A percentile compares a stretch with the other conserved stretches of the same genome.
phyloP scores from a whole-genome alignment of 805 yeast species.

The Saccharomycopsis lassenensis region DNA sequence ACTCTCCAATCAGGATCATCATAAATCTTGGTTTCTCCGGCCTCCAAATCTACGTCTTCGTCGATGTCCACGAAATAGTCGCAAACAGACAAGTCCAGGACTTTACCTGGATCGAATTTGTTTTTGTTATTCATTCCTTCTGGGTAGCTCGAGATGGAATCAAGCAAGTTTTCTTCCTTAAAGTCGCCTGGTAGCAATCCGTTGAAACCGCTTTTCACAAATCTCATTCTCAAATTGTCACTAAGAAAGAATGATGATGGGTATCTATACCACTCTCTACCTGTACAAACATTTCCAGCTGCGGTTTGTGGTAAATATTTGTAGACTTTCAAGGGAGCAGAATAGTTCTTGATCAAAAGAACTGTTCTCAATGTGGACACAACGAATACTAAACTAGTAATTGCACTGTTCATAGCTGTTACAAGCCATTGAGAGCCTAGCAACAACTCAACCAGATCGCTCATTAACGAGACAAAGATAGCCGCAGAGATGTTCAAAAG shows the following conservation, averaged over 20 bases:
- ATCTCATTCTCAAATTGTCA: slow-evolving; percentile 48
- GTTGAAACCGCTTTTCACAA: slow-evolving; percentile 67
- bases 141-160: slow-evolving; percentile 41
- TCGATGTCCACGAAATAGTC: slow-evolving; percentile 61
- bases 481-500: slow-evolving; percentile 56
- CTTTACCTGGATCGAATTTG: slow-evolving; percentile 47
- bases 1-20: slow-evolving; percentile 34
- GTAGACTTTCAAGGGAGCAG: slow-evolving; percentile 60
- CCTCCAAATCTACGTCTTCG: slow-evolving; percentile 33
- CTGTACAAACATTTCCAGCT: slow-evolving; percentile 61
- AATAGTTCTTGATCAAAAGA: slow-evolving; percentile 55
- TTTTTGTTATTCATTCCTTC: slow-evolving; percentile 67
- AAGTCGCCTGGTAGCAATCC: slow-evolving; percentile 89
- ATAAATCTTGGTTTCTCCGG: slow-evolving; percentile 28
- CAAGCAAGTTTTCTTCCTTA: slow-evolving; percentile 29
- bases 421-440: slow-evolving; percentile 14
- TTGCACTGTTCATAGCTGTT: slow-evolving; percentile 2
- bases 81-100: slow-evolving; percentile 42
- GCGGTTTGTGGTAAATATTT: slow-evolving; percentile 28
- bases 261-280: slow-evolving; percentile 90
- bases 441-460: slow-evolving; percentile 1
- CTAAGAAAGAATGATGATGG: slow-evolving; percentile 75
- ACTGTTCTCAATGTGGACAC: slow-evolving; percentile 41
- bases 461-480: slow-evolving; percentile 19
- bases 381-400: slow-evolving; percentile 8